Conservation (phyloP, 2,329 filamentous ascomycete genomes). For the Penicillium vulpinum region DNA sequence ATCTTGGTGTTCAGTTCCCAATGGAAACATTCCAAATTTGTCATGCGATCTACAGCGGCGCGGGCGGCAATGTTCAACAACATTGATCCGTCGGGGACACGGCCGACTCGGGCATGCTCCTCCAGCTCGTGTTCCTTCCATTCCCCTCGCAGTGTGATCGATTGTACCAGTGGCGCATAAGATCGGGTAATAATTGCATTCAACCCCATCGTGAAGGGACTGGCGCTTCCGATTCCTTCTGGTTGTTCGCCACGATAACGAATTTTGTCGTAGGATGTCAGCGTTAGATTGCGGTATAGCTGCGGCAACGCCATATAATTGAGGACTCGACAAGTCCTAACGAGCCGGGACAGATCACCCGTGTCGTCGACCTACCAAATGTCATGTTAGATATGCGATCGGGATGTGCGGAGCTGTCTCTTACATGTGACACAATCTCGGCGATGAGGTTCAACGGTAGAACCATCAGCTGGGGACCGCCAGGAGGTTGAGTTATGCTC, state of each 20-base stretch:
- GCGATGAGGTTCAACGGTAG: conserved; percentile 61
- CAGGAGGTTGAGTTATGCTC: conserved; percentile 34
- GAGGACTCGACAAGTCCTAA: conserved; percentile 59
- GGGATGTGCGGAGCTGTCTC: conserved; percentile 26
- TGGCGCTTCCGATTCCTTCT: conserved; percentile 62
- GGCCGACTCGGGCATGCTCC: conserved; percentile 57
- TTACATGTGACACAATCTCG: conserved; percentile 56
- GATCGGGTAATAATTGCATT: conserved; percentile 61
- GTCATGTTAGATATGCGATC: conserved; percentile 11
- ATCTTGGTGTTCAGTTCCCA: conserved; percentile 65
- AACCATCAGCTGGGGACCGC: conserved; percentile 35
- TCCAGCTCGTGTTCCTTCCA: conserved; percentile 60
- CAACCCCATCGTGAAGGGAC: conserved; percentile 63
- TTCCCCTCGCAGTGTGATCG: conserved; percentile 55
- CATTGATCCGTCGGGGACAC: conserved; percentile 65
- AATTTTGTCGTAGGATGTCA: conserved; percentile 60
- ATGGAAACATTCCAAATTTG: conserved; percentile 55
- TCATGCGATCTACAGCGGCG: conserved; percentile 61
- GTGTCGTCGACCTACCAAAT: conserved; percentile 56
- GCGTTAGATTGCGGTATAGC: conserved; percentile 57
- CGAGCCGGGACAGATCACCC: conserved; percentile 61
- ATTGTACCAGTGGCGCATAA: conserved; percentile 54
- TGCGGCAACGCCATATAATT: conserved; percentile 66
- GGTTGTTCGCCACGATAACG: conserved; percentile 59
- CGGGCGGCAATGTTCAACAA: conserved; percentile 62